Conservation (phyloP, 371 early-diverging fungal genomes). For the Nosema muscidifuracis region DNA sequence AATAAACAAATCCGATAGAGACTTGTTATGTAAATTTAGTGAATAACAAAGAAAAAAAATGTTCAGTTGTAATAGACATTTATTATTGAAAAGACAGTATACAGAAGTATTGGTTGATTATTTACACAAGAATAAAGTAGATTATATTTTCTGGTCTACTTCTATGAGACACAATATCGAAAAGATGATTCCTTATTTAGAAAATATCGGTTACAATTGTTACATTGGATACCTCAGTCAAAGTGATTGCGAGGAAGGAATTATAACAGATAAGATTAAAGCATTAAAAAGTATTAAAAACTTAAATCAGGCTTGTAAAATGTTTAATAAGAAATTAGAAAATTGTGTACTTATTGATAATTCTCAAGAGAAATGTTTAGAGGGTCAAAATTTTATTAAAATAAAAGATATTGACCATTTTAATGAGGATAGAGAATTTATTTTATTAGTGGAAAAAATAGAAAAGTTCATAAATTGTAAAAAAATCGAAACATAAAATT, state of each 20-base stretch:
- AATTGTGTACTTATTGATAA: conserved; percentile 52
- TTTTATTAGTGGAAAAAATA: conserved; percentile 10
- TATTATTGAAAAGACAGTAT: conserved; percentile 48
- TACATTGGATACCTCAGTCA: conserved; percentile 17
- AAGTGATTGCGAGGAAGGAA: conserved; percentile 34
- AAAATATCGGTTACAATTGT: conserved; percentile 32
- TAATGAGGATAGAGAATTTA: conserved; percentile 28
- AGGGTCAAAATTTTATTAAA: conserved; percentile 32
- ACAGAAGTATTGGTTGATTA: conserved; percentile 32
- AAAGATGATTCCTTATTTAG: conserved; percentile 25
- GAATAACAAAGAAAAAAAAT: background rate
- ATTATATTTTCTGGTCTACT: conserved; percentile 58
- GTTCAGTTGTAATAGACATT: background rate
- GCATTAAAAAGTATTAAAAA: conserved; percentile 43
- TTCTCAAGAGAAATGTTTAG: conserved; percentile 33
- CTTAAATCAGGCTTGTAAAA: conserved; percentile 28
- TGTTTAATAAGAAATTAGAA: conserved; percentile 28
- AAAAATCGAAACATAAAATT: too few species aligned
- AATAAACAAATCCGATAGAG: background rate
- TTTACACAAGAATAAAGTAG: conserved; percentile 35
- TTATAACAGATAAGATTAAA: conserved; percentile 11
- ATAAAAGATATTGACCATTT: conserved; percentile 30
- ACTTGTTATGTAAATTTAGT: background rate
- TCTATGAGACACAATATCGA: conserved; percentile 52
- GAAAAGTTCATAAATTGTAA: conserved; percentile 10